These are phyloP conservation scores for Fusarium sp. DNA, from an alignment of 2,329 filamentous ascomycete genomes.

Conservation along the genomic window DNA sequence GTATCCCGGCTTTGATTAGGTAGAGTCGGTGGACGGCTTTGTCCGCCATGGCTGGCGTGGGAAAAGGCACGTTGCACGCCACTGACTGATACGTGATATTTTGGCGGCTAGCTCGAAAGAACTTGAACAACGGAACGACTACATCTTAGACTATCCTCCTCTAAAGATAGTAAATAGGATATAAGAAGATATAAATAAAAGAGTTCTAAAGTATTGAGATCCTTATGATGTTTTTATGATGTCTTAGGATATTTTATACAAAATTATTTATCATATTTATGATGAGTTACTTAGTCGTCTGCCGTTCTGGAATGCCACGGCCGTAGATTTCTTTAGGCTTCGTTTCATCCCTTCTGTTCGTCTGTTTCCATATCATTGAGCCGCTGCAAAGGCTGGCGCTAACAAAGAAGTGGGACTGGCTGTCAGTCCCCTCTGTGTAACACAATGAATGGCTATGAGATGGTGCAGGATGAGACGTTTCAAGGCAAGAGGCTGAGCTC, in stretches of 20 bases:
- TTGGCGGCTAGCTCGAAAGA: background rate
- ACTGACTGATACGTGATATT: background rate
- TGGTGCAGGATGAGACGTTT: constrained; percentile 22
- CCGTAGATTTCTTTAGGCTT: background rate
- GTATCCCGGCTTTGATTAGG: no score
- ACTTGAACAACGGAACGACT: background rate
- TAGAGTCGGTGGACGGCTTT: no score
- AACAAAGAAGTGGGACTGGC: background rate
- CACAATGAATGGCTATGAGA: constrained; percentile 16
- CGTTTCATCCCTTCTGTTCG: background rate
- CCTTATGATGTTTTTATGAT: no score
- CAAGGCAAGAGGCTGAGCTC: constrained; percentile 24
- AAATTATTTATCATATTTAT: no score
- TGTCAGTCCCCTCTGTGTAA: constrained; percentile 3
- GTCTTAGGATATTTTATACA: no score
- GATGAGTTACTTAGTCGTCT: no score
- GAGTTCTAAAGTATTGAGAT: no score
- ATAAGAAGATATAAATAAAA: no score
- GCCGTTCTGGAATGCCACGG: no score
- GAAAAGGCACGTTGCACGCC: background rate
- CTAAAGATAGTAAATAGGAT: no score
- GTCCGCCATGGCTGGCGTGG: background rate
- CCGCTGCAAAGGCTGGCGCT: background rate
- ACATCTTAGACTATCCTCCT: no score
- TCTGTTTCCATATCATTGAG: background rate